Base-by-base conservation (phyloP, 2,329 filamentous ascomycete genomes). In the Trichophyton benhamiae region DNA sequence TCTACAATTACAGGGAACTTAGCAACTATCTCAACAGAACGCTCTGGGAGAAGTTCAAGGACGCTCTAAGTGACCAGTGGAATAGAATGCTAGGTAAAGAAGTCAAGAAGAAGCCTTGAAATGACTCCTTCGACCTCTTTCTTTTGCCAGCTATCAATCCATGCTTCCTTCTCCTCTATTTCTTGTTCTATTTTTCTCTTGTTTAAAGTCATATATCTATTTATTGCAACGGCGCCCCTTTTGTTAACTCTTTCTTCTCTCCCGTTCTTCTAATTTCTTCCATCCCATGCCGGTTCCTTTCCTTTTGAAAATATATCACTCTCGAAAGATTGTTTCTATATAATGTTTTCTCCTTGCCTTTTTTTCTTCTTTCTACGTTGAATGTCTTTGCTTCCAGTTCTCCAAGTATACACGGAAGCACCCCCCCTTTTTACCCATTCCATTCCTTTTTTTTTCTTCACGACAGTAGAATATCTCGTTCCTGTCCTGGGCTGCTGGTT, bases 1-100 rank as follows among this genome's bases (percentile, higher is more conserved):
- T 99, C 85, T 96, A 96, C 77, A 87, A 88, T 72, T 99, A 91
- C 77, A 88, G 91, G 59, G 86, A 96, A 73, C 82, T 95, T 70
- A 95, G 90, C 78, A 92, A 95, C 73, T 86, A 85, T 75, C 82
- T 96, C 64, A 96, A 96, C 78, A 84, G 90, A 59, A 88, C 84
- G 58, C 80, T 77, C 61, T 96, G 90, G 89, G 88, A 95, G 77
- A 82, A 79, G 66, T 77, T 77, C 59, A 72, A 72, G 60, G 73
- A 75, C 58, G 61, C 60, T 7, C 42, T 71, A 9, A 57, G 58
- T 15, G 67, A 62, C 9, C 30, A 66, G 17, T 70, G 68, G 27
- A 66, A 66, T 17, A 63, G 65, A 60, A 27, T 69, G 5, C 69
- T 67, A 53, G 65, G 65, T 11, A 65, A 63, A 44, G 60, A 61